Conservation (phyloP, 1,139 yeast genomes). For the Meyerozyma guilliermondii region DNA sequence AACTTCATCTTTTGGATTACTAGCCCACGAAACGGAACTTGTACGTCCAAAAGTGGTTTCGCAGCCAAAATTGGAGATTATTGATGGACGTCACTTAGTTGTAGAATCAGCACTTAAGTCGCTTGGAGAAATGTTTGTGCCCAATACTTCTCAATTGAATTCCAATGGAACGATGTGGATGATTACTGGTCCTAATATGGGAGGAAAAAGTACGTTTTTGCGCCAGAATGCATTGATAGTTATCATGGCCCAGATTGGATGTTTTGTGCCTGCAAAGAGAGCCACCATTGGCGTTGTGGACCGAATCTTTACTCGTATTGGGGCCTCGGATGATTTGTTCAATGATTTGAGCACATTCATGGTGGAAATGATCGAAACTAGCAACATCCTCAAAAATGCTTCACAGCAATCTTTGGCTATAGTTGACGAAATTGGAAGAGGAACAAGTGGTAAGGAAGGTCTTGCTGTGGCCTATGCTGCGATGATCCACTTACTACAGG, state of each 20-base stretch:
- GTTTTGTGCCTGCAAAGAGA: slow-evolving; percentile 73
- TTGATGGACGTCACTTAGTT: slow-evolving; percentile 76
- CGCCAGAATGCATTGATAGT: slow-evolving; percentile 84
- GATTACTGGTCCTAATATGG: slow-evolving; percentile 96
- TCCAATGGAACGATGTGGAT: slow-evolving; percentile 47
- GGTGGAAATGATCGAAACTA: slow-evolving; percentile 98
- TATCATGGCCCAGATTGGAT: slow-evolving; percentile 85
- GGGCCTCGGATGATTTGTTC: slow-evolving; percentile 86
- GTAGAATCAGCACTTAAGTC: slow-evolving; percentile 73
- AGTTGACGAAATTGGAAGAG: slow-evolving; percentile 94
- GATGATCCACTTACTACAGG: slow-evolving; percentile 48
- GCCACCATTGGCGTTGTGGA: slow-evolving; percentile 82
- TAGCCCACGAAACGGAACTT: slow-evolving; percentile 62
- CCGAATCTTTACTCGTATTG: slow-evolving; percentile 80
- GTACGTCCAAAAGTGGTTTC: slow-evolving; percentile 61
- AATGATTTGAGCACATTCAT: slow-evolving; percentile 89
- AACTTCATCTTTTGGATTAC: slow-evolving; percentile 61
- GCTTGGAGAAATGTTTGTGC: slow-evolving; percentile 47
- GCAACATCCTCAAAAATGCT: slow-evolving; percentile 71
- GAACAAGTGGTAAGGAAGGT: slow-evolving; percentile 89
- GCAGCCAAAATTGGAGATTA: slow-evolving; percentile 39
- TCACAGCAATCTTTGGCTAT: slow-evolving; percentile 76
- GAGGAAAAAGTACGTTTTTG: slow-evolving; percentile 89
- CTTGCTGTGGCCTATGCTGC: slow-evolving; percentile 86
- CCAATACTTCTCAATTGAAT: slow-evolving; percentile 50